phyloP scores from a whole-genome alignment of 2,329 filamentous ascomycete genomes.

The Fusarium secorum region DNA sequence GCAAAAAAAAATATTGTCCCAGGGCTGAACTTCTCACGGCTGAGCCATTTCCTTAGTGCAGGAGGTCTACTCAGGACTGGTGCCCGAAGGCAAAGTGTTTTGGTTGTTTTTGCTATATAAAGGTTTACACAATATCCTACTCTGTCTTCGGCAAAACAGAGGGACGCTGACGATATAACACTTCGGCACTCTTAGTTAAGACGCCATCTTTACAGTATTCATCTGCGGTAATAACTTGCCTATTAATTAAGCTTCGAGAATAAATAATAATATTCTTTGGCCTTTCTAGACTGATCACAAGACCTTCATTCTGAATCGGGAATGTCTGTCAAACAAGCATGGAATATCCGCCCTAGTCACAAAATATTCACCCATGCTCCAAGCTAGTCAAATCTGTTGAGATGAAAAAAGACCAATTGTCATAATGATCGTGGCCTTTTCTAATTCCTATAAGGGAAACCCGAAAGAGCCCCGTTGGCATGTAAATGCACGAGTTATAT shows the following conservation, averaged over 20 bases:
- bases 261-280: not conserved
- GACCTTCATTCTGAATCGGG: not conserved
- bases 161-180: not conserved
- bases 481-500: slow-evolving; percentile 19
- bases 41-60: not conserved
- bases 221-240: not conserved
- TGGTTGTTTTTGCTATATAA: not conserved
- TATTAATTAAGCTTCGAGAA: not conserved
- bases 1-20: not conserved
- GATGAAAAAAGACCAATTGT: slow-evolving; percentile 17
- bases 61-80: no score
- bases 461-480: slow-evolving; percentile 17
- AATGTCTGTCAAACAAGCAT: not conserved
- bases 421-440: slow-evolving; percentile 10
- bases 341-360: not conserved
- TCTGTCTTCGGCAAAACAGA: not conserved
- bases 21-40: not conserved
- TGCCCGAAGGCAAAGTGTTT: not conserved
- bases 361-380: slow-evolving; percentile 19
- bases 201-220: not conserved
- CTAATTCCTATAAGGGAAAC: not conserved
- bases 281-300: not conserved
- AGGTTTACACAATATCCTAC: not conserved
- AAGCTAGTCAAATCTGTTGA: slow-evolving; percentile 26
- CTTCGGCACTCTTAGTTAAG: not conserved